Evolutionary conservation across 192 early-diverging fungal genomes (phyloP), one percentile per base, ranked within the genome.

Genomic region (Coemansia sp.): DNA sequence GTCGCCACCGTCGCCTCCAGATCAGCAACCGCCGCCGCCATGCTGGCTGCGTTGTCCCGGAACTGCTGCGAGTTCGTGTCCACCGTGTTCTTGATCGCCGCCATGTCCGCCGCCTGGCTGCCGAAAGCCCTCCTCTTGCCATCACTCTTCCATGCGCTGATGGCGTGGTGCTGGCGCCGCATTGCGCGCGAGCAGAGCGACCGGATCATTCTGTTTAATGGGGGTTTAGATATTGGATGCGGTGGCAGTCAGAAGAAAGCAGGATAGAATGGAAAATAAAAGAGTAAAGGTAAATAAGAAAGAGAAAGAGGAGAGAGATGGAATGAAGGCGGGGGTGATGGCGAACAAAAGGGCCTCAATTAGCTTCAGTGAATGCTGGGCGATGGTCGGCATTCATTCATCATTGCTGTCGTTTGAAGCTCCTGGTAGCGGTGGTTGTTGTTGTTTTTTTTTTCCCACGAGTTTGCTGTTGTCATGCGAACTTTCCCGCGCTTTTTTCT

Each of bases 31-130:
- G 69, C 78, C 19, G 42, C 39, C 2, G 66, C 66, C 78, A 80
- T 80, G 61, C 62, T 69, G 51, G 58, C 55, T 0, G 78, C 73
- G 63, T 80, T 80, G 36, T 80, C 78, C 39, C 62, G 63, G 67
- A 80, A 80, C 62, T 63, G 66, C 36, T 72, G 62, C 3, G 73
- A 51, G 41, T 75, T 71, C 2, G 66, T 32, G 63, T 80, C 78
- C 3, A 68, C 49, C 11, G 68, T 65, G 61, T 78, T 61, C 39
- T 69, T 58, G 45, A 84, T 75, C 43, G 67, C 73, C 2, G 78
- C 69, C 78, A 80, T 69, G n/a, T 46, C 67, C 26, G 45, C 49
- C 37, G 13, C 42, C 66, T 16, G 13, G 67, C 49, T 36, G 60
- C 47, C 49, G 12, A 55, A 41, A 8, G 41, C 57, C 13, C 39